Percentiles rank a stretch among this genome's conserved stretches.
phyloP scores from a whole-genome alignment of 2,329 filamentous ascomycete genomes.

The Talaromyces islandicus region DNA sequence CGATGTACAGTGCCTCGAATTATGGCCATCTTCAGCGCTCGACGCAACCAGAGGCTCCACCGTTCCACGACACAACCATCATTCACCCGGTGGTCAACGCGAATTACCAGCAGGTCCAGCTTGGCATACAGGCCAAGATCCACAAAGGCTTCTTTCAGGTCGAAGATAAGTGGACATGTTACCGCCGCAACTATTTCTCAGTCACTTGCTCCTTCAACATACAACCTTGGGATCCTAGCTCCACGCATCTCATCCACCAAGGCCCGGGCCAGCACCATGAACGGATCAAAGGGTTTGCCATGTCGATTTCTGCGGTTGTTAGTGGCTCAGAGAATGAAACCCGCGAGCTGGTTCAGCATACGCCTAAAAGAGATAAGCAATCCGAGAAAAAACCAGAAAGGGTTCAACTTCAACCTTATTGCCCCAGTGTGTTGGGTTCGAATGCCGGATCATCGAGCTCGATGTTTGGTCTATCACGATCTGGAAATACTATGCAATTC shows the following conservation, averaged over 20 bases:
- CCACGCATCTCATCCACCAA: constrained; percentile 52
- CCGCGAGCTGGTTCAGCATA: constrained; percentile 84
- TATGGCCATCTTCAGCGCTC: constrained; percentile 22
- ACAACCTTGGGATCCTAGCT: constrained; percentile 51
- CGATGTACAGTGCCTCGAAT: constrained; percentile 23
- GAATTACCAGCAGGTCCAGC: constrained; percentile 48
- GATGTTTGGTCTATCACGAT: constrained; percentile 16
- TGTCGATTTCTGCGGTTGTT: constrained; percentile 78
- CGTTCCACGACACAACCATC: constrained; percentile 35
- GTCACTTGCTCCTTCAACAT: constrained; percentile 74
- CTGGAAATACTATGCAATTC: constrained; percentile 23
- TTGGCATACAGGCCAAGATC: constrained; percentile 72
- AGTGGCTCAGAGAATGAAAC: constrained; percentile 68
- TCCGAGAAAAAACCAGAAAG: constrained; percentile 69
- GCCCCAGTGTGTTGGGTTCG: constrained; percentile 43
- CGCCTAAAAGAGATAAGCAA: constrained; percentile 84
- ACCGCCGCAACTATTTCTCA: constrained; percentile 84
- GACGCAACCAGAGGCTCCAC: constrained; percentile 33
- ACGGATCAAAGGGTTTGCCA: constrained; percentile 67
- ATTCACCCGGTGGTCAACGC: constrained; percentile 27
- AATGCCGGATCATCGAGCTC: constrained; percentile 17
- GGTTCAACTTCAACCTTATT: constrained; percentile 61
- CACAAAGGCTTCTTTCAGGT: constrained; percentile 83
- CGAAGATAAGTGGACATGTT: constrained; percentile 86
- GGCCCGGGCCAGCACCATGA: constrained; percentile 40